phyloP scores from a whole-genome alignment of 371 early-diverging fungal species.

The Smittium mucronatum region DNA sequence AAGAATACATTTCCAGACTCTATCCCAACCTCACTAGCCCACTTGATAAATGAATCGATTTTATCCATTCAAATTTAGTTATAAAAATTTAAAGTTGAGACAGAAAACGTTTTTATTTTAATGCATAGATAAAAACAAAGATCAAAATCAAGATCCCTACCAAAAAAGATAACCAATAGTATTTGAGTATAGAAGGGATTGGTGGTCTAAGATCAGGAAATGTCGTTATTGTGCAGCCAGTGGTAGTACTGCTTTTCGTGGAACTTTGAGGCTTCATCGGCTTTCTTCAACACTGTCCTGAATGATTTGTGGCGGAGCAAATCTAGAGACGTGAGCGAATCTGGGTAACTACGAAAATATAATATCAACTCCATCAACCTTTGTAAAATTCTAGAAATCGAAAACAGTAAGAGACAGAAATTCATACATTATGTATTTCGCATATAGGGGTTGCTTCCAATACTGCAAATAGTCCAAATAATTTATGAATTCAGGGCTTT shows the following conservation, averaged over 20 bases:
- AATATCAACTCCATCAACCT: not conserved
- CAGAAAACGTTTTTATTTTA: too few relatives aligned
- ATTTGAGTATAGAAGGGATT: too few relatives aligned
- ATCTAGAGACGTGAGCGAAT: slow-evolving; percentile 69
- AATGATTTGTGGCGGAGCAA: slow-evolving; percentile 67
- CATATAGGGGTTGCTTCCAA: slow-evolving; percentile 80
- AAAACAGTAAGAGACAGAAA: too few relatives aligned
- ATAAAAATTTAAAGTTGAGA: too few relatives aligned
- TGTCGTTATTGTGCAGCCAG: slow-evolving; percentile 40
- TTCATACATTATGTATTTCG: slow-evolving; percentile 72
- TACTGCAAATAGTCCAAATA: slow-evolving; percentile 83
- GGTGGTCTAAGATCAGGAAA: too few relatives aligned
- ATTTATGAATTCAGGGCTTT: slow-evolving; percentile 64
- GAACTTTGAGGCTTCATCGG: slow-evolving; percentile 58
- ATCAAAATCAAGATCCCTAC: too few relatives aligned
- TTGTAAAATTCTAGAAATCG: slow-evolving; percentile 6
- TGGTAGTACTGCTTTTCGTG: slow-evolving; percentile 79
- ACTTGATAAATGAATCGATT: not conserved
- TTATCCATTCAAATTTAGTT: too few relatives aligned
- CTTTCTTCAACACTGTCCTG: slow-evolving; percentile 54
- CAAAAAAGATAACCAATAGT: too few relatives aligned
- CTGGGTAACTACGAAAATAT: slow-evolving; percentile 58
- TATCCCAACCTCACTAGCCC: not conserved
- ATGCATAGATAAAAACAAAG: too few relatives aligned
- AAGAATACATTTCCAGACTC: not conserved